phyloP scores from a whole-genome alignment of 352 stramenopile species.

The Phytophthora sp. region DNA sequence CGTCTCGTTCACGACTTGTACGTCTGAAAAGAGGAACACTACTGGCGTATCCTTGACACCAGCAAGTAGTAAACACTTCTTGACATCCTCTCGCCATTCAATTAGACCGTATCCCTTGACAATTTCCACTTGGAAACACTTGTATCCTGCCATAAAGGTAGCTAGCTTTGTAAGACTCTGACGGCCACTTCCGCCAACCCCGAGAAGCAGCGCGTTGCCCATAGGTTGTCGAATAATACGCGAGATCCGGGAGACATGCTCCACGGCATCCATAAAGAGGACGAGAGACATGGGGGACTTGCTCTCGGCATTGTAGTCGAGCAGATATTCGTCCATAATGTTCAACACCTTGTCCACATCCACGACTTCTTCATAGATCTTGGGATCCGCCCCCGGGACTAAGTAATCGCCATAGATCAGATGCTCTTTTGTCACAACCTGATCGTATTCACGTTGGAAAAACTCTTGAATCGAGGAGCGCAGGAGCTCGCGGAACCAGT shows the following conservation, averaged over 20 bases:
- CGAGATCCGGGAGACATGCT: conserved; percentile 86
- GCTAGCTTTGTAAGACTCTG: conserved; percentile 93
- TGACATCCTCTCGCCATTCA: conserved; percentile 95
- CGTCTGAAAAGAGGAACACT: conserved; percentile 95
- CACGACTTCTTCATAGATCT: conserved; percentile 89
- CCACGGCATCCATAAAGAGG: conserved; percentile 88
- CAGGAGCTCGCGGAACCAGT: conserved; percentile 89
- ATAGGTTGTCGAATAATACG: conserved; percentile 84
- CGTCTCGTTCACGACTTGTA: conserved; percentile 94
- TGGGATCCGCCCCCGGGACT: conserved; percentile 78
- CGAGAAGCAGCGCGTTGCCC: conserved; percentile 92
- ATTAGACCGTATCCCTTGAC: conserved; percentile 93
- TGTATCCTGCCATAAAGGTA: conserved; percentile 94
- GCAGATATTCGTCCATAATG: conserved; percentile 90
- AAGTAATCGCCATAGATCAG: conserved; percentile 86
- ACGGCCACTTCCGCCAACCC: conserved; percentile 92
- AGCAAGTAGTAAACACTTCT: conserved; percentile 89
- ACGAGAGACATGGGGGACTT: conserved; percentile 92
- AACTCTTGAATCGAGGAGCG: conserved; percentile 66
- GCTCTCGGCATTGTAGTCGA: conserved; percentile 92
- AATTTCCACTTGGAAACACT: conserved; percentile 96
- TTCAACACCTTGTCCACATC: conserved; percentile 86
- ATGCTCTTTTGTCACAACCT: conserved; percentile 77
- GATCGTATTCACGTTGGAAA: conserved; percentile 85
- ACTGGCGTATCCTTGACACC: conserved; percentile 92